These are phyloP conservation scores for Pseudovirgaria hyperparasitica DNA, from an alignment of 2,329 filamentous ascomycete genomes.

Conservation along the genomic window DNA sequence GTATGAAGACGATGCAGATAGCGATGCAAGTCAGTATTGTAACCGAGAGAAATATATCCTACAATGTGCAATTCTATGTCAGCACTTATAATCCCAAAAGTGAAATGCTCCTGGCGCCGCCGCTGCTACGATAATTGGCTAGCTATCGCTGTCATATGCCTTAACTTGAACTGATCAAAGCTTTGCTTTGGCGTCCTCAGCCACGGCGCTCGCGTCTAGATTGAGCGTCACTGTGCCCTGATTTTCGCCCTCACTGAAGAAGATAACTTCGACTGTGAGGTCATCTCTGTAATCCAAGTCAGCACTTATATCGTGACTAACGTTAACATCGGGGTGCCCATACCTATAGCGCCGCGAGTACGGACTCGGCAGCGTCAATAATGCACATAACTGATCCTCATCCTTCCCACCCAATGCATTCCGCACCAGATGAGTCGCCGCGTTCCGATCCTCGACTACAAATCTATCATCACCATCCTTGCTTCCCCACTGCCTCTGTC, in stretches of 20 bases:
- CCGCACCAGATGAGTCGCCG: constrained; percentile 84
- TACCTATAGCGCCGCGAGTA: constrained; percentile 86
- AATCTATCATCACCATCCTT: constrained; percentile 68
- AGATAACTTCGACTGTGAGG: constrained; percentile 93
- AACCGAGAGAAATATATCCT: too few relatives aligned
- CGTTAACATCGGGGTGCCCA: constrained; percentile 11
- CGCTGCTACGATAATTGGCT: too few relatives aligned
- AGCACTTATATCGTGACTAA: constrained; percentile 2
- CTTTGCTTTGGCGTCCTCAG: constrained; percentile 35
- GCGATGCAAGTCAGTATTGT: too few relatives aligned
- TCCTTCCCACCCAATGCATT: constrained; percentile 93
- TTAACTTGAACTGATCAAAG: constrained; percentile 19
- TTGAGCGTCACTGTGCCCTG: constrained; percentile 74
- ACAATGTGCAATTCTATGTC: too few relatives aligned
- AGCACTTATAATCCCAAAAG: too few relatives aligned
- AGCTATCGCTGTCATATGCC: too few relatives aligned
- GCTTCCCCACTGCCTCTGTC: constrained; percentile 83
- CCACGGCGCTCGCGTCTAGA: constrained; percentile 64
- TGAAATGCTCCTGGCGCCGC: too few relatives aligned
- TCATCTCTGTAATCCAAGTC: constrained; percentile 55
- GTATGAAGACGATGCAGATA: too few relatives aligned
- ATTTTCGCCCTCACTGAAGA: constrained; percentile 74
- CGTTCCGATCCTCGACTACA: constrained; percentile 88
- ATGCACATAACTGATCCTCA: constrained; percentile 80
- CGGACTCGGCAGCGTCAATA: constrained; percentile 82